Percentiles rank a stretch among this genome's conserved stretches.
These are phyloP conservation scores for Helotiales sp. DNA, from an alignment of 2,329 filamentous ascomycete genomes.

Conservation along the genomic window DNA sequence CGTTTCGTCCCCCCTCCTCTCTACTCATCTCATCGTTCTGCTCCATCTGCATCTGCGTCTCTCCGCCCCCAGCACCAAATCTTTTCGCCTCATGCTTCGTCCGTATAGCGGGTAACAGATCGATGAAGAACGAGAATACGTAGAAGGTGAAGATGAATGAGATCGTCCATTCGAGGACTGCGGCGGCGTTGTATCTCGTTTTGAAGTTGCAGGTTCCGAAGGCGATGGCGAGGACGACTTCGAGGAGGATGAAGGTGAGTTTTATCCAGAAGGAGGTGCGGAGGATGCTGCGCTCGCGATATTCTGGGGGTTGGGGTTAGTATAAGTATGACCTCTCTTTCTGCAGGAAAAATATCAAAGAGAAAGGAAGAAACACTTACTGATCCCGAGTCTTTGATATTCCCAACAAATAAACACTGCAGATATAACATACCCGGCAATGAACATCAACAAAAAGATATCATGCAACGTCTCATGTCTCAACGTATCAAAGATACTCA, in stretches of 20 bases:
- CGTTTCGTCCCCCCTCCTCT: not conserved
- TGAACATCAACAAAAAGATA: slow-evolving; percentile 80
- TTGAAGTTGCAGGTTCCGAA: slow-evolving; percentile 66
- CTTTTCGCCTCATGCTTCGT: slow-evolving; percentile 26
- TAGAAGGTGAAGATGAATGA: slow-evolving; percentile 89
- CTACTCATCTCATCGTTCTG: slow-evolving; percentile 32
- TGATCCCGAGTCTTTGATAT: slow-evolving; percentile 82
- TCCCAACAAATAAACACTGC: slow-evolving; percentile 90
- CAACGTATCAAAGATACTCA: slow-evolving; percentile 86
- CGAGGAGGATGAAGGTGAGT: slow-evolving; percentile 79
- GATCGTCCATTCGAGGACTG: slow-evolving; percentile 79
- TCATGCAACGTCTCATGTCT: slow-evolving; percentile 71
- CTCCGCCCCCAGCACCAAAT: slow-evolving; percentile 23
- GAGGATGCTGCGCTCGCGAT: slow-evolving; percentile 76
- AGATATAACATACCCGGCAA: slow-evolving; percentile 81
- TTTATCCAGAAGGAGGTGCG: slow-evolving; percentile 87
- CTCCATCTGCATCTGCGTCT: slow-evolving; percentile 40
- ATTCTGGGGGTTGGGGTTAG: slow-evolving; percentile 53
- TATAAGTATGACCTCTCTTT: not conserved
- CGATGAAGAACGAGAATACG: slow-evolving; percentile 83
- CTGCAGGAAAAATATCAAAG: not conserved
- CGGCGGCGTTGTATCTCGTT: slow-evolving; percentile 66
- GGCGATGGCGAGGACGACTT: slow-evolving; percentile 72
- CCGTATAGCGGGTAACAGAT: slow-evolving; percentile 74
- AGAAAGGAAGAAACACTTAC: slow-evolving; percentile 47